Evolutionary conservation across 768 basidiomycete species (phyloP).

Genomic region (Mycena filopes): DNA sequence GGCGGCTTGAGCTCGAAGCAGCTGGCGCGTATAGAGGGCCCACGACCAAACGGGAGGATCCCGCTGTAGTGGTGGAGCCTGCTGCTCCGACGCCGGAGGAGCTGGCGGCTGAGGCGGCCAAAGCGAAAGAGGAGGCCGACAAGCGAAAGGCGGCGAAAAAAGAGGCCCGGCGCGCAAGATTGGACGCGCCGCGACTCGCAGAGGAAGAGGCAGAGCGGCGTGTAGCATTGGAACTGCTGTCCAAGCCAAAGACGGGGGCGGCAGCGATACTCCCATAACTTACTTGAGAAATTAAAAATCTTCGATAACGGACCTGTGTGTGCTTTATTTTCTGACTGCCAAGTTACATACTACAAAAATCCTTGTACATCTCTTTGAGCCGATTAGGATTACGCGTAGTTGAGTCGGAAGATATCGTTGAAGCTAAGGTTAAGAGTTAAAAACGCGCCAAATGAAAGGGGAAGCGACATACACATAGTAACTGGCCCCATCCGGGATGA

Average conservation of each 20-base stretch:
- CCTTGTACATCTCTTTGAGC: neutral
- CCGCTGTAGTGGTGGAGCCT: neutral
- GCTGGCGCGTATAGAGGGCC: too few relatives aligned
- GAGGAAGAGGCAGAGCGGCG: slow-evolving; percentile 31
- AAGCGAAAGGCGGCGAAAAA: slow-evolving; percentile 24
- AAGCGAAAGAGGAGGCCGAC: slow-evolving; percentile 15
- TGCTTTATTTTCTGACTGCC: neutral
- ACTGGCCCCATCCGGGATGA: slow-evolving; percentile 75
- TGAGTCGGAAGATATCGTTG: slow-evolving; percentile 95
- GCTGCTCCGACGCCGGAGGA: neutral
- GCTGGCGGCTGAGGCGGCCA: neutral
- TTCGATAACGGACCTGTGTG: neutral
- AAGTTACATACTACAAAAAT: neutral
- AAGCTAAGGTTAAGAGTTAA: slow-evolving; percentile 53
- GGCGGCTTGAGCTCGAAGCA: neutral
- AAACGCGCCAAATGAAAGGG: slow-evolving; percentile 6
- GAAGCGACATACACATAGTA: slow-evolving; percentile 83
- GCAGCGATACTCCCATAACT: slow-evolving; percentile 29
- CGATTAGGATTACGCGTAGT: slow-evolving; percentile 60
- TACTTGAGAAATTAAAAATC: neutral
- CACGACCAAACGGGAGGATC: neutral
- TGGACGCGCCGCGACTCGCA: slow-evolving; percentile 29
- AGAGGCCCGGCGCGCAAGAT: slow-evolving; percentile 22
- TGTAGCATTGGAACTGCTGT: slow-evolving; percentile 23
- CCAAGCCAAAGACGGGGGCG: slow-evolving; percentile 30